Base-by-base conservation (phyloP, 2,329 filamentous ascomycete species). In the Ophiostoma quercus region DNA sequence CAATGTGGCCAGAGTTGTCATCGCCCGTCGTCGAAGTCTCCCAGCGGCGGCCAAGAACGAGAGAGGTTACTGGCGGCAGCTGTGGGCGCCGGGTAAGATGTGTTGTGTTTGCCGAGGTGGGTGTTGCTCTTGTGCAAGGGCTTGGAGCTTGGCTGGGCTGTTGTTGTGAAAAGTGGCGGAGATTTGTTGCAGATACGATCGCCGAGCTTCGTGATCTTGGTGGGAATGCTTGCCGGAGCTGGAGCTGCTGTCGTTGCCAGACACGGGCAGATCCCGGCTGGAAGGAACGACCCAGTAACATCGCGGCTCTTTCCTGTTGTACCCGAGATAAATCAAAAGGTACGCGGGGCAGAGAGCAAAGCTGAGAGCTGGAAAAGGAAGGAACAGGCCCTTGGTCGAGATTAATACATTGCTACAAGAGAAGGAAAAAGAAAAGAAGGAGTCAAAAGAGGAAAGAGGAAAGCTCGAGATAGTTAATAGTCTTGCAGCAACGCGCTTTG, bases 1-100 rank as follows among this genome's bases (percentile, higher is more conserved):
- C 82, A 74, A 98, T 97, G 75, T 97, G 93, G 0, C 95, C 94
- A 11, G 87, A 87, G 73, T 90, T 88, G 75, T 90, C 84, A 73
- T 87, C 86, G 68, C 85, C 87, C 12, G 83, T 79, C 69, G 79
- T 76, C 29, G 80, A 80, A 34, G 80, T 84, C 75, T 82, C 79
- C 79, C 79, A 84, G 68, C 77, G 76, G 72, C 75, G 68, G 54
- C 51, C 60, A 7, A 63, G 11, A 8, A 67, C 47, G 25, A 51
- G 37, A 2, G 62, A 62, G 11, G 63, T 43, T 32, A 39, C 60
- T 16, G 51, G 67, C 6, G 67, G 67, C 16, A 63, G 16, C 8
- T 57, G 67, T 11, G 51, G 62, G 4, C 67, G 67, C 12, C 14
- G 29, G 6, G 57, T 8, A 25, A 57, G 51, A 22, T 57, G 51